Conservation (phyloP, 257 asterid species). For the Nicotiana noctiflora region DNA sequence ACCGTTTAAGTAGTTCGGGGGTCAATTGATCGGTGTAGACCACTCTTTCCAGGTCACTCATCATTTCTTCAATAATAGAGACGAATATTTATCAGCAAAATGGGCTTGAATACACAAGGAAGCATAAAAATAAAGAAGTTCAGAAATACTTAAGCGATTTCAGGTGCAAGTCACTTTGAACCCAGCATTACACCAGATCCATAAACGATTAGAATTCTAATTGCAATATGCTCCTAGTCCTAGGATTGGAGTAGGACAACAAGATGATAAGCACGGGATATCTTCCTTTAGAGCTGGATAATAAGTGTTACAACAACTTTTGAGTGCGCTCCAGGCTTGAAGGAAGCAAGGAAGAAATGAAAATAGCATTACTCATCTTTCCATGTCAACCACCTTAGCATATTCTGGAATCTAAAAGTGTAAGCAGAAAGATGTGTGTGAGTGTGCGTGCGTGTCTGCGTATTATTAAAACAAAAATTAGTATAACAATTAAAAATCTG, state of each 20-base stretch:
- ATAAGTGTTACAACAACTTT: background rate
- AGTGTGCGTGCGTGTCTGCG: too few species aligned
- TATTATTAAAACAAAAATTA: too few species aligned
- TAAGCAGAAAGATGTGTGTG: background rate
- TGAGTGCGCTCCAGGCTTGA: background rate
- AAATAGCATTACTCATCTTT: background rate
- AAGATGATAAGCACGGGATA: background rate
- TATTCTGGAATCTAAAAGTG: background rate
- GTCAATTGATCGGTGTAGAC: background rate
- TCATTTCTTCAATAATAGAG: background rate
- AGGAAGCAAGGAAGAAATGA: background rate
- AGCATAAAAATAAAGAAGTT: background rate
- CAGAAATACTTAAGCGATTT: background rate
- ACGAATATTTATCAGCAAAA: background rate
- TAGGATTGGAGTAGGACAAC: background rate
- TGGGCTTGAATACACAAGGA: background rate
- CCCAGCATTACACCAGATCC: background rate
- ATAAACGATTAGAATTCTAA: background rate
- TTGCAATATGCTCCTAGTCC: background rate
- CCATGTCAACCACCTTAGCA: background rate
- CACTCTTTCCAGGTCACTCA: background rate
- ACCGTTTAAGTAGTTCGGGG: background rate
- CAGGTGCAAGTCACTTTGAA: background rate
- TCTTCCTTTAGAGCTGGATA: background rate
- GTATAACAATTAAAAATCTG: too few species aligned